Base-by-base conservation (phyloP, 2,329 filamentous ascomycete species). In the Penicillium fuscoglaucum region DNA sequence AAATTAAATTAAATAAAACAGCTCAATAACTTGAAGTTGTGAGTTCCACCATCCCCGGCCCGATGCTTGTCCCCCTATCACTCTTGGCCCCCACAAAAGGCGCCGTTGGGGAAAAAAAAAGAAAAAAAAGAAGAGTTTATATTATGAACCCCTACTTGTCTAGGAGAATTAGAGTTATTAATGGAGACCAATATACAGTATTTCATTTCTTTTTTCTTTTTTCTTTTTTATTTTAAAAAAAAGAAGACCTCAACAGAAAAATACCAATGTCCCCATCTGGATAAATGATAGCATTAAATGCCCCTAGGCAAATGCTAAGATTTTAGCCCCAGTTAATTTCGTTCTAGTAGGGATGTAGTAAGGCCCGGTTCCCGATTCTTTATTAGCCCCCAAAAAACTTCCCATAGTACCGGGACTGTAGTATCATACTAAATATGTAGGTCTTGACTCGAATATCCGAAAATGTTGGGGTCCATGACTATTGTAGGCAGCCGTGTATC, bases 31-130 rank as follows among this genome's bases (percentile, higher is more conserved):
- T 45, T 45, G 55, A 31, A 37, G 50, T 47, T 24, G 21, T 37
- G 9, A 21, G n/a, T 10, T 29, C 50, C 50, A 37, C 44, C 55
- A 43, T 54, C 43, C 44, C 50, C 55, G 55, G 44, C 35, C 55
- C 44, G 55, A 47, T 54, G 50, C 55, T 58, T 58, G 50, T 43
- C 43, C 50, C 41, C 55, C 41, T 57, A 53, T 43, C 39, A 57
- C 35, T 33, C 51, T 62, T 55, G 61, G 61, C 64, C 63, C 65
- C 62, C 62, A 66, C 61, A 59, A 59, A 60, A 62, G 59, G 33
- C 58, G 49, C 62, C 62, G 65, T 66, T 67, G 41, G 40, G 9
- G 45, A 19, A 41, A 35, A 33, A 41, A 33, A 24, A 35, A 43
- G 17, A 41, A 35, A 37, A 41, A 24, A 39, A 43, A n/a, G 21